Conservation (phyloP, 805 yeast species). For the Nakazawaea ishiwadae region DNA sequence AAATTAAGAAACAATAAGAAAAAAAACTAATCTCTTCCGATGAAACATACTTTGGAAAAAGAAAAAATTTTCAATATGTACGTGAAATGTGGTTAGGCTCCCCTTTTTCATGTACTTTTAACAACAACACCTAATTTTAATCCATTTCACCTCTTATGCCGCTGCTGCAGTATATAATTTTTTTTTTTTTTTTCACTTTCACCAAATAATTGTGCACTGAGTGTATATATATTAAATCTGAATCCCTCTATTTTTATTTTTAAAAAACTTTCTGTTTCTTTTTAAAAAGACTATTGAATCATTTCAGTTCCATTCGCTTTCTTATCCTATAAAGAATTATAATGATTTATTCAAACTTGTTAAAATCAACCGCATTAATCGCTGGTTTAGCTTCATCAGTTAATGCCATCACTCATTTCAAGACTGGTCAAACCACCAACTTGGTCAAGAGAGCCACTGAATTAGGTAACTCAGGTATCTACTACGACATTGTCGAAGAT, state of each 20-base stretch:
- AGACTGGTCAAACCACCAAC: neutral
- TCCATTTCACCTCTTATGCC: too few relatives aligned
- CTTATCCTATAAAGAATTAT: neutral
- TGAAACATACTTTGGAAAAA: too few relatives aligned
- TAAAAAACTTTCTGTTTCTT: neutral
- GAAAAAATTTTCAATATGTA: too few relatives aligned
- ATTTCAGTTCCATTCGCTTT: neutral
- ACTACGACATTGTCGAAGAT: constrained; percentile 6
- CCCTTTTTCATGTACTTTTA: too few relatives aligned
- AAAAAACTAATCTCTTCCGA: too few relatives aligned
- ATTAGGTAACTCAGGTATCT: constrained; percentile 13
- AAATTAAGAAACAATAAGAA: too few relatives aligned
- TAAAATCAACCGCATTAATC: constrained; percentile 8
- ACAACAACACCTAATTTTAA: too few relatives aligned
- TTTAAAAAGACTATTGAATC: neutral
- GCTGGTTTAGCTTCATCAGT: constrained; percentile 9
- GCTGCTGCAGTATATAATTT: neutral
- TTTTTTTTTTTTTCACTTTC: too few relatives aligned
- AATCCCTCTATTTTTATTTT: neutral
- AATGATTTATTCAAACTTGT: constrained; percentile 10
- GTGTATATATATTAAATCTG: neutral
- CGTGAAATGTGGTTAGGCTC: too few relatives aligned
- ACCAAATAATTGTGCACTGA: neutral
- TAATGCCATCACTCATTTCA: constrained; percentile 4
- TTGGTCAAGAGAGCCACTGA: constrained; percentile 12